These are phyloP conservation scores for Chlorella sp. DNA, from an alignment of 139 green algal genomes.

Conservation along the genomic window DNA sequence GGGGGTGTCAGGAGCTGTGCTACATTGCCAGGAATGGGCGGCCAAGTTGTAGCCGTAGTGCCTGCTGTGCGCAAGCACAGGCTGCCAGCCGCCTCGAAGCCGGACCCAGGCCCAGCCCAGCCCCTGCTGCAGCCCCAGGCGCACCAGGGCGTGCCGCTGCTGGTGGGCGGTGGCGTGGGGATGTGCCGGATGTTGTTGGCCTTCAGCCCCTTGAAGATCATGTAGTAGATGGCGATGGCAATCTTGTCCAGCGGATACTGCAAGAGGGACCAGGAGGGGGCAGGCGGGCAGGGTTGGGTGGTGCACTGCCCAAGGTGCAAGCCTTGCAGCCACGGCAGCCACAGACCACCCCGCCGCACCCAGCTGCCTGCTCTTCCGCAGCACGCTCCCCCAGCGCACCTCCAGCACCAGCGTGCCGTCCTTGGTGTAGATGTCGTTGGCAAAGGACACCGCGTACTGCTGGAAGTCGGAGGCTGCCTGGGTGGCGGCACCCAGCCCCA, in stretches of 20 bases:
- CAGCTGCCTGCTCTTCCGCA: too few species aligned
- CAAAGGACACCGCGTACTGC: slow-evolving; percentile 1
- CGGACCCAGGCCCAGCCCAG: too few species aligned
- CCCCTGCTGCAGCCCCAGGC: neutral
- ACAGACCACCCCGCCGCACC: too few species aligned
- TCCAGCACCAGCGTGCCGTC: slow-evolving; percentile 43
- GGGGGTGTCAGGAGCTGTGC: too few species aligned
- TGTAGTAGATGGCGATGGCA: slow-evolving; percentile 36
- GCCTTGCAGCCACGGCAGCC: too few species aligned
- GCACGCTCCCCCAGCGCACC: neutral
- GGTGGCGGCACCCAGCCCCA: neutral
- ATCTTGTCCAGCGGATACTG: slow-evolving; percentile 31
- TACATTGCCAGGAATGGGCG: too few species aligned
- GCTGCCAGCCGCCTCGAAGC: too few species aligned
- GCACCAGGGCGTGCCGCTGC: too few species aligned
- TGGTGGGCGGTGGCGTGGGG: neutral
- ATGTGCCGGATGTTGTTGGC: neutral
- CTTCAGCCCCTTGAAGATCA: slow-evolving; percentile 40
- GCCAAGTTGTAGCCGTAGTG: too few species aligned
- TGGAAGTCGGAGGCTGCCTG: neutral
- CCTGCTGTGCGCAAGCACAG: too few species aligned
- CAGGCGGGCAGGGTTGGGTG: too few species aligned
- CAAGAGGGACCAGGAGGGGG: neutral
- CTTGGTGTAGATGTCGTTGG: slow-evolving; percentile 36
- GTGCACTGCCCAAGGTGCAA: too few species aligned